These are phyloP conservation scores for Annulohypoxylon moriforme DNA, from an alignment of 495 filamentous ascomycete species.

Conservation along the genomic window DNA sequence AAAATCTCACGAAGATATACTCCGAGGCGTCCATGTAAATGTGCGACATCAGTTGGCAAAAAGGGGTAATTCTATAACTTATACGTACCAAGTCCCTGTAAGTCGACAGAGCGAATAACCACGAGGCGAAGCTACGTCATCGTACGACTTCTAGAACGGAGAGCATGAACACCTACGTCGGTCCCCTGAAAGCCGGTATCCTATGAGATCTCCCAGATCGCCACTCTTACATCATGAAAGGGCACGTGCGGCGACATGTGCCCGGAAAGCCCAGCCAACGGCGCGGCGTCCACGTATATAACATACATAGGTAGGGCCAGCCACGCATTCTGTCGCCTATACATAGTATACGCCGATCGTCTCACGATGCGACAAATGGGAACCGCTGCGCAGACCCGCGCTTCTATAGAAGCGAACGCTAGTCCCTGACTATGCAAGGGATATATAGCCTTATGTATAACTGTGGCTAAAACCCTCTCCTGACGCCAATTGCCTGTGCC, in stretches of 20 bases:
- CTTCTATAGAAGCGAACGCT: background rate
- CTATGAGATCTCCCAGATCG: background rate
- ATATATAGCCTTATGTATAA: no score
- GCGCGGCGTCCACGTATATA: constrained; percentile 5
- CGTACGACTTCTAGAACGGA: constrained; percentile 8
- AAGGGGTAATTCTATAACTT: background rate
- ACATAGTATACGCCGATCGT: background rate
- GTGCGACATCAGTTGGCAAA: background rate
- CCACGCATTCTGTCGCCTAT: constrained; percentile 1
- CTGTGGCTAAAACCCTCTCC: no score
- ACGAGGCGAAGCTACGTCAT: constrained; percentile 9
- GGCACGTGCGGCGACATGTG: constrained; percentile 9
- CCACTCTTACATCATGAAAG: constrained; percentile 12
- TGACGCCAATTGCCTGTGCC: background rate
- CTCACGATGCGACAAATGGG: background rate
- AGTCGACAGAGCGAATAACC: background rate
- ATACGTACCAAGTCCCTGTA: background rate
- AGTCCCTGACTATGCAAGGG: background rate
- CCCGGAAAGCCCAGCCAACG: background rate
- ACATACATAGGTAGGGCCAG: background rate
- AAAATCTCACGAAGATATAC: background rate
- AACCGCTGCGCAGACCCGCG: background rate
- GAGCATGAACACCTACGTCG: constrained; percentile 19
- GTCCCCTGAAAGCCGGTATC: background rate
- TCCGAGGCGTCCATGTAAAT: background rate